Evolutionary conservation across 106 monocot genomes (phyloP).

Genomic region (Chionographis japonica): DNA sequence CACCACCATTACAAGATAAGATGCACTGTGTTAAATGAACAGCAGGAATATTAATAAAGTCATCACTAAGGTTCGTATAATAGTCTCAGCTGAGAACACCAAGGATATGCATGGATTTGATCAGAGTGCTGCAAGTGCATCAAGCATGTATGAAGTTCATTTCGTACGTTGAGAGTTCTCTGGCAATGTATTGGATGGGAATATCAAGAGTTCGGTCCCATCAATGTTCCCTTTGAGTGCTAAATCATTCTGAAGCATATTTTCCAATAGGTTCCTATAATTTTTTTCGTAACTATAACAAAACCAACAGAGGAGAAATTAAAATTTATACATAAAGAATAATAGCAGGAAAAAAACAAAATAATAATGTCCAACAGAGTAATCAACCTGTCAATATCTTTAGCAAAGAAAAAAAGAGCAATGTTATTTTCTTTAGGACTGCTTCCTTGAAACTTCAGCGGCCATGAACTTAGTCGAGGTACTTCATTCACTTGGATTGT

Average conservation of each 20-base stretch:
- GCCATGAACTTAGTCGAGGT: conserved; percentile 55
- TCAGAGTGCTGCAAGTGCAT: neutral
- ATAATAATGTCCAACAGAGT: neutral
- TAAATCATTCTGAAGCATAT: conserved; percentile 74
- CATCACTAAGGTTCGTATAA: neutral
- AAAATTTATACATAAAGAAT: neutral
- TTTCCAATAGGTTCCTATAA: conserved; percentile 75
- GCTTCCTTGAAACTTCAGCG: conserved; percentile 44
- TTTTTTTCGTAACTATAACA: conserved; percentile 62
- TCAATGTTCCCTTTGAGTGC: conserved; percentile 68
- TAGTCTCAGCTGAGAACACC: neutral
- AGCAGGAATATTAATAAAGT: neutral
- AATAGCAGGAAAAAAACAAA: neutral
- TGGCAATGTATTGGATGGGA: conserved; percentile 76
- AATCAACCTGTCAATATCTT: conserved; percentile 69
- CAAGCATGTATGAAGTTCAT: neutral
- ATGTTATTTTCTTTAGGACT: conserved; percentile 67
- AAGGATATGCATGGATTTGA: neutral
- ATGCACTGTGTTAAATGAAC: no score
- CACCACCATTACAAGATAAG: no score
- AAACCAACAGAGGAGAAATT: conserved; percentile 1
- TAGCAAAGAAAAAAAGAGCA: conserved; percentile 95
- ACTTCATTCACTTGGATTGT: conserved; percentile 76
- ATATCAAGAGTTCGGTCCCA: conserved; percentile 77
- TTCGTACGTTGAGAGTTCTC: conserved; percentile 72